Evolutionary conservation across 331 rosid genomes (phyloP).

Genomic region (Rhamnella rubrinervis): DNA sequence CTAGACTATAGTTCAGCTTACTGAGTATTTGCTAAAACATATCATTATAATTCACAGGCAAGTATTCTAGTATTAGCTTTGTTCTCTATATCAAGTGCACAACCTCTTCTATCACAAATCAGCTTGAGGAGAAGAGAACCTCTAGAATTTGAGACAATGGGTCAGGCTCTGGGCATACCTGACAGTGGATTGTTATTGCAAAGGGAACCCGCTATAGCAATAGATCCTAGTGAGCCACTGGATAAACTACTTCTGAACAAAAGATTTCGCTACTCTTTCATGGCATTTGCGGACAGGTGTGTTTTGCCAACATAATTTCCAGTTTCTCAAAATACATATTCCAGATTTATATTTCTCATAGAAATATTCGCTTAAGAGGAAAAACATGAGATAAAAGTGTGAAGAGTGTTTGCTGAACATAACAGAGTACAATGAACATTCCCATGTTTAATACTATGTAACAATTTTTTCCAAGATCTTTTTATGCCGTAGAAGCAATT

Average conservation of each 20-base stretch:
- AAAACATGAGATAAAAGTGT: background rate
- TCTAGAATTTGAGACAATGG: conserved; percentile 75
- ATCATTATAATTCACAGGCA: conserved; percentile 56
- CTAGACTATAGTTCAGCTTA: background rate
- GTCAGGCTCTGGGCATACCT: conserved; percentile 94
- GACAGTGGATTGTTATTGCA: conserved; percentile 71
- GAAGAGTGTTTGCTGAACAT: background rate
- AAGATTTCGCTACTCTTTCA: conserved; percentile 83
- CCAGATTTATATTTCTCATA: background rate
- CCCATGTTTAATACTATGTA: no score
- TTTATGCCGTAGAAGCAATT: background rate
- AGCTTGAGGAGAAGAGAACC: conserved; percentile 82
- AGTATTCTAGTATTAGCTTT: conserved; percentile 78
- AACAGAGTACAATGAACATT: no score
- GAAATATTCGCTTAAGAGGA: conserved; percentile 11
- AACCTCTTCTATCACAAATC: conserved; percentile 92
- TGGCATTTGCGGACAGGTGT: conserved; percentile 95
- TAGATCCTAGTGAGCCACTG: conserved; percentile 79
- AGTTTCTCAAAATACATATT: conserved; percentile 10
- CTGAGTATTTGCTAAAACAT: conserved; percentile 24
- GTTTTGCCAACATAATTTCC: conserved; percentile 16
- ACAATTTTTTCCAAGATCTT: background rate
- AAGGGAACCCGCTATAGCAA: conserved; percentile 45
- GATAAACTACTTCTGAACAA: conserved; percentile 83
- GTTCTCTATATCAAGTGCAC: conserved; percentile 93